Base-by-base conservation (phyloP, 495 filamentous ascomycete species). In the Echria macrotheca region DNA sequence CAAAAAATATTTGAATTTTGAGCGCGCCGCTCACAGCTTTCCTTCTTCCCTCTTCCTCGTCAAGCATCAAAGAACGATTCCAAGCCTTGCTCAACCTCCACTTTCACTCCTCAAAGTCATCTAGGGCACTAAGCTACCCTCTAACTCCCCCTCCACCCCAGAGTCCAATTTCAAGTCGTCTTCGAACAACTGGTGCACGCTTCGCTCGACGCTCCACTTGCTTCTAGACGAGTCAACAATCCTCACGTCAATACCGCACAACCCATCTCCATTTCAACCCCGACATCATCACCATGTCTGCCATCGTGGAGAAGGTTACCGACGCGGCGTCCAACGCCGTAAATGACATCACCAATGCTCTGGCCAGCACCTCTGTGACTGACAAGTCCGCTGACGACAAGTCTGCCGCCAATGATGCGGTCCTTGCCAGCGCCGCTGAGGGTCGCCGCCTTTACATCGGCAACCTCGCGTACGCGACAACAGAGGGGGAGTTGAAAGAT, bases 401-500 rank as follows among this genome's bases (percentile, higher is more conserved):
- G 59, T 47, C 59, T 50, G 67, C 77, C 52, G 76, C 76, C 76
- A 83, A 89, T 60, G 89, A 93, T 68, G 91, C 91, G 65, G 91
- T 91, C 55, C 82, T 90, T 64, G 89, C 90, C 73, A 95, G 89
- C 75, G 93, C 93, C 66, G 90, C 93, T 69, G 93, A 98, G 75
- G 94, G 93, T 67, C 88, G 93, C 78, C 89, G 93, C 75, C 82
- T 98, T 55, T 98, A 98, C 75, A 97, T 97, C 77, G 93, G 93
- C 71, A 98, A 98, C 77, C 89, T 98, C 80, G 93, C 93, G 49
- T 97, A 98, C 70, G 90, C 93, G 82, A 97, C 93, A 79, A 94
- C 90, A 65, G 93, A 97, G 87, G 93, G 87, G 82, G 89, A 96
- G 80, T 87, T 99, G 78, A 95, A 91, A 76, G 89, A 90, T 49